A percentile compares a stretch with the other conserved stretches of the same genome.
Conservation (phyloP, 148 eudicot genomes). For the Heliamphora exappendiculata region DNA sequence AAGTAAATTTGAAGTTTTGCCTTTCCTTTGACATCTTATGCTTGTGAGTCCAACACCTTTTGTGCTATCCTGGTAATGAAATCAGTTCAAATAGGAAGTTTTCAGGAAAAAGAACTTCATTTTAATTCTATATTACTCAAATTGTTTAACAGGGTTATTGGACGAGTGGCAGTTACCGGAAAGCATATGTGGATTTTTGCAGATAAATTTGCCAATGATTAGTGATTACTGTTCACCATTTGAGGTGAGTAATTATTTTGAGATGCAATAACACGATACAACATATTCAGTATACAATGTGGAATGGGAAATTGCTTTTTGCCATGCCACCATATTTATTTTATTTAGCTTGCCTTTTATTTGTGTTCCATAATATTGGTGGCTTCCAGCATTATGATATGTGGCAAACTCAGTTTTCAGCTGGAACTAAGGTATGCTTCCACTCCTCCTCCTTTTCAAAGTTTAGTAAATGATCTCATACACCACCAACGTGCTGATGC, state of each 20-base stretch:
- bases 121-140: not conserved
- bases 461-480: not conserved
- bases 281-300: not conserved
- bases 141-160: constrained; percentile 54
- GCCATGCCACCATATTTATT: not conserved
- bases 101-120: not conserved
- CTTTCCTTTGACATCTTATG: not conserved
- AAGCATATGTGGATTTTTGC: constrained; percentile 72
- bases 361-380: constrained; percentile 15
- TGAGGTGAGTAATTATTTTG: constrained; percentile 46
- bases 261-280: not conserved
- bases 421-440: constrained; percentile 71
- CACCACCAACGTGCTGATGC: not conserved
- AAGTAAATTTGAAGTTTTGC: not conserved
- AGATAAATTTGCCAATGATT: constrained; percentile 29
- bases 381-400: constrained; percentile 54
- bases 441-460: not conserved
- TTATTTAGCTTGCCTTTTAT: constrained; percentile 8
- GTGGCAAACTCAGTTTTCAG: constrained; percentile 73
- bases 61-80: not conserved
- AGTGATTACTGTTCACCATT: constrained; percentile 32
- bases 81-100: not conserved
- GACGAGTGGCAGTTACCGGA: constrained; percentile 79
- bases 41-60: not conserved
- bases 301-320: not conserved